A percentile compares a stretch with the other conserved stretches of the same genome.
These are phyloP conservation scores for Blastobotrys serpentis DNA, from an alignment of 1,139 yeast genomes.

Conservation along the genomic window DNA sequence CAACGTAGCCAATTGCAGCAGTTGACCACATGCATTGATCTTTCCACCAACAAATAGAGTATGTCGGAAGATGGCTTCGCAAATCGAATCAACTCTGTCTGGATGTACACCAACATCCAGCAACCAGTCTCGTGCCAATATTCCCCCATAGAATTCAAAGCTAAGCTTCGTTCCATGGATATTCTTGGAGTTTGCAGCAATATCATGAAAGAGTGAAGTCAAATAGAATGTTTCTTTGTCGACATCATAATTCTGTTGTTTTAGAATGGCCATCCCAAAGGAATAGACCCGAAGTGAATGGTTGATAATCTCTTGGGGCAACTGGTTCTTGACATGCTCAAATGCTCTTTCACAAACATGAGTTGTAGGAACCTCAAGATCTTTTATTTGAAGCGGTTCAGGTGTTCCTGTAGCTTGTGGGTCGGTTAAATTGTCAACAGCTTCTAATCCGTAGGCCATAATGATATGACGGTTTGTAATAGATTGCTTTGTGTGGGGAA, in stretches of 20 bases:
- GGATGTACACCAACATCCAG: constrained; percentile 17
- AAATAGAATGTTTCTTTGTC: constrained; percentile 6
- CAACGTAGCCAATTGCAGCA: constrained; percentile 27
- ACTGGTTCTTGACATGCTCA: constrained; percentile 5
- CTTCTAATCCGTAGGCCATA: constrained; percentile 6
- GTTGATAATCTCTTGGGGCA: constrained; percentile 5
- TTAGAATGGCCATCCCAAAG: constrained; percentile 5
- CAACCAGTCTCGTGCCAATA: constrained; percentile 24
- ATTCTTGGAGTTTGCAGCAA: constrained; percentile 26
- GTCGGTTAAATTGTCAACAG: constrained; percentile 4
- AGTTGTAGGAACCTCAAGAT: not conserved
- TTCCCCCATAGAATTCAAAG: constrained; percentile 28
- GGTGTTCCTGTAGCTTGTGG: constrained; percentile 1
- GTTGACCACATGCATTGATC: constrained; percentile 23
- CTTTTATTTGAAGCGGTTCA: not conserved
- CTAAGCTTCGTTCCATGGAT: constrained; percentile 26
- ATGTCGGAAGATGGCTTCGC: constrained; percentile 27
- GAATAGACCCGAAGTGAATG: constrained; percentile 2
- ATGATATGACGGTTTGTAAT: not conserved
- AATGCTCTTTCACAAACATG: constrained; percentile 1
- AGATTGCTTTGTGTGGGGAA: constrained; percentile 1
- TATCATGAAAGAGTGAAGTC: constrained; percentile 24
- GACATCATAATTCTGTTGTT: constrained; percentile 2
- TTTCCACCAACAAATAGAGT: constrained; percentile 25
- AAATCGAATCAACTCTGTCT: constrained; percentile 27